Evolutionary conservation across 306 rosid genomes (phyloP).

Genomic region (Trichosanthes truncata): DNA sequence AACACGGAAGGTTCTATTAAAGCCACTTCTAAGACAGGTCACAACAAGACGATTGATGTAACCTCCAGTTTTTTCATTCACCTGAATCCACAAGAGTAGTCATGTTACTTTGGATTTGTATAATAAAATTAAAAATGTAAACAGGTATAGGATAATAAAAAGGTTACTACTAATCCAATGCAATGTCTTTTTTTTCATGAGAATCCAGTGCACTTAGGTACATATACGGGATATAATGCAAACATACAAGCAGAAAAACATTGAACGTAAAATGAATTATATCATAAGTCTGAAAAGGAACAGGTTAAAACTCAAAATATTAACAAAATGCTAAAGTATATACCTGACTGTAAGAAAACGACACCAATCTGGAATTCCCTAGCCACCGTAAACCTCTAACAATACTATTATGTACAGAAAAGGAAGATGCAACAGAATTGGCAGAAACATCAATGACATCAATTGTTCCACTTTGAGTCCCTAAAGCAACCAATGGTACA

Average conservation of each 20-base stretch:
- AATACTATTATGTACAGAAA: slow-evolving; percentile 63
- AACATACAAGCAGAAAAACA: neutral
- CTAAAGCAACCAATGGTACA: slow-evolving; percentile 96
- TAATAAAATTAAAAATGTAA: neutral
- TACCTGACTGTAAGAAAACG: slow-evolving; percentile 93
- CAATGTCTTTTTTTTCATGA: neutral
- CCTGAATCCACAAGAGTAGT: slow-evolving; percentile 40
- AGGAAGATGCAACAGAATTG: slow-evolving; percentile 76
- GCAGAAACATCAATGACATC: slow-evolving; percentile 93
- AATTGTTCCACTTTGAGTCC: slow-evolving; percentile 81
- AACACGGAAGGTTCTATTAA: slow-evolving; percentile 78
- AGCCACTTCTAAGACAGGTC: slow-evolving; percentile 94
- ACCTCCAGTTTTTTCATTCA: slow-evolving; percentile 87
- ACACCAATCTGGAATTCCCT: slow-evolving; percentile 95
- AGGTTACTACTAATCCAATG: neutral
- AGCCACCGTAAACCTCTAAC: slow-evolving; percentile 98
- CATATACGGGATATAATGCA: neutral
- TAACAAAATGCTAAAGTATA: slow-evolving; percentile 6
- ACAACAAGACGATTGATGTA: slow-evolving; percentile 76
- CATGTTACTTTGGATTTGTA: neutral
- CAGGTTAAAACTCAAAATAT: neutral
- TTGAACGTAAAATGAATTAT: neutral
- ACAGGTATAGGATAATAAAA: neutral
- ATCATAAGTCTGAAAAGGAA: neutral
- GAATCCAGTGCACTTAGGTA: neutral